phyloP scores from a whole-genome alignment of 2,329 filamentous ascomycete genomes.

The Cordyceps javanica region DNA sequence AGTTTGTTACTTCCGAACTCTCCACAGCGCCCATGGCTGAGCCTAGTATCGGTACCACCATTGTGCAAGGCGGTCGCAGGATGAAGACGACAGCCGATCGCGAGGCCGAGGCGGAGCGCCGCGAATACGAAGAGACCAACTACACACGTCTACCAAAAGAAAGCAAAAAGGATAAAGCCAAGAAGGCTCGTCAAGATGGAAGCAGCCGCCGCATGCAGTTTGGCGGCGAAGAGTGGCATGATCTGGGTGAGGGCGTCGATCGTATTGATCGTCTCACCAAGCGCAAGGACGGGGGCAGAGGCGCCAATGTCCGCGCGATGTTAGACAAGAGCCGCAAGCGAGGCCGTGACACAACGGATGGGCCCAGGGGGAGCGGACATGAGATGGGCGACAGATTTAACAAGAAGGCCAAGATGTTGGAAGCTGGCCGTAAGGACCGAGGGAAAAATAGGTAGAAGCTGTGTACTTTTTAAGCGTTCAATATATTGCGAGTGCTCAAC shows the following conservation, averaged over 20 bases:
- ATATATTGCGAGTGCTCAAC: neutral
- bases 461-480: neutral
- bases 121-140: constrained; percentile 87
- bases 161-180: constrained; percentile 78
- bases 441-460: constrained; percentile 34
- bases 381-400: constrained; percentile 70
- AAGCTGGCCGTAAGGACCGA: constrained; percentile 39
- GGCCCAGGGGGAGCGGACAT: constrained; percentile 58
- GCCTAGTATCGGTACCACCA: constrained; percentile 88
- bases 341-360: constrained; percentile 60
- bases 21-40: constrained; percentile 74
- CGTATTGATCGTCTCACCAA: constrained; percentile 78
- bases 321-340: constrained; percentile 86
- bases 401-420: constrained; percentile 57
- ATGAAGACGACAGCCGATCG: constrained; percentile 73
- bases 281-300: constrained; percentile 52
- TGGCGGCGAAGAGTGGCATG: constrained; percentile 90
- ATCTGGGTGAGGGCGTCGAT: constrained; percentile 77
- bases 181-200: constrained; percentile 50
- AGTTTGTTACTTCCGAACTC: constrained; percentile 82
- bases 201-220: constrained; percentile 56
- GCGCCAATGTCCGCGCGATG: constrained; percentile 52
- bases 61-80: constrained; percentile 69
- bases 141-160: constrained; percentile 80
- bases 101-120: constrained; percentile 69